Percentiles rank a stretch among this genome's conserved stretches.
phyloP scores from a whole-genome alignment of 257 asterid genomes.

The Nicotiana benthamiana region DNA sequence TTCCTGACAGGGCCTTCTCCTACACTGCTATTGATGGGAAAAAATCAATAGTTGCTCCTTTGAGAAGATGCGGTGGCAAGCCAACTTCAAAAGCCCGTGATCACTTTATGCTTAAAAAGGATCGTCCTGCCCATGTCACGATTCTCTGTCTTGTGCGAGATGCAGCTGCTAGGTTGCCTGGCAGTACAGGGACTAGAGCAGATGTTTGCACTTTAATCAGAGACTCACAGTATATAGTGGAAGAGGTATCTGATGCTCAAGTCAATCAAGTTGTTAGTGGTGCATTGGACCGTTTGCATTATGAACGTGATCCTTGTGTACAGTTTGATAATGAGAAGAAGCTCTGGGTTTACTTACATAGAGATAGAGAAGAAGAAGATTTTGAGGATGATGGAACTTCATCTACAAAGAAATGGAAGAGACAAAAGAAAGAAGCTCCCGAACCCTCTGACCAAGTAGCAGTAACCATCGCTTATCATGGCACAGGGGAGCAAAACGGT shows the following conservation, averaged over 20 bases:
- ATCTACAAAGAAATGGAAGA: slow-evolving; percentile 95
- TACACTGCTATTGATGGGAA: slow-evolving; percentile 94
- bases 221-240: slow-evolving; percentile 93
- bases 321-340: slow-evolving; percentile 95
- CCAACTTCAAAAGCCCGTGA: slow-evolving; percentile 99
- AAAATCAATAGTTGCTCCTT: slow-evolving; percentile 91
- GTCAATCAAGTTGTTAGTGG: slow-evolving; percentile 97
- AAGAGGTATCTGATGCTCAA: slow-evolving; percentile 89
- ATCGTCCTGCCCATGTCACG: slow-evolving; percentile 96
- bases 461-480: slow-evolving; percentile 49
- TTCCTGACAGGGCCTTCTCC: slow-evolving; percentile 91
- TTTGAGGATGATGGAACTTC: slow-evolving; percentile 99
- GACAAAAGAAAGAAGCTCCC: slow-evolving; percentile 75
- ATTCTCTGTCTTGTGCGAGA: slow-evolving; percentile 97
- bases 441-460: slow-evolving; percentile 70
- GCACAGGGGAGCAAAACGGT: slow-evolving; percentile 43
- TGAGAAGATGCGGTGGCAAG: slow-evolving; percentile 99
- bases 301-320: slow-evolving; percentile 97
- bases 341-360: slow-evolving; percentile 85
- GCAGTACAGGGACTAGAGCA: slow-evolving; percentile 96
- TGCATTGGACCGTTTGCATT: slow-evolving; percentile 92
- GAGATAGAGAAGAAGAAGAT: slow-evolving; percentile 98
- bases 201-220: slow-evolving; percentile 92
- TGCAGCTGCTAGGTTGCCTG: slow-evolving; percentile 98
- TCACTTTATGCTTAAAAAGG: slow-evolving; percentile 92